Evolutionary conservation across 2,329 filamentous ascomycete species (phyloP), one percentile per base, ranked within the genome.

Genomic region (Torrubiella hemipterigena): DNA sequence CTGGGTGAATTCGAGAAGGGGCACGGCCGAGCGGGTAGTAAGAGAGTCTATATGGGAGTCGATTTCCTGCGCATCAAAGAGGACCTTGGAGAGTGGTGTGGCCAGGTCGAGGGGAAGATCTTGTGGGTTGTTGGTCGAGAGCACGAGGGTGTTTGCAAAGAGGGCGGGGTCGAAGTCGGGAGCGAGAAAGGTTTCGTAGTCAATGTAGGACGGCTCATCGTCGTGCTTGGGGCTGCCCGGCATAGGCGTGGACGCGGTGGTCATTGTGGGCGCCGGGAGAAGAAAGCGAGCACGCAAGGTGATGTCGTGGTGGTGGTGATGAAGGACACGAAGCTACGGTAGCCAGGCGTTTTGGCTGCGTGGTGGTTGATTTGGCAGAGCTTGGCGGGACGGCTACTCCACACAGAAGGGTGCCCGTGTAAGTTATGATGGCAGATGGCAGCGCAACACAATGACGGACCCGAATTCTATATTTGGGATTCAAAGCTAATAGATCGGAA

Each of bases 61-160:
- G 42, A 98, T 81, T 57, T 96, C 91, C 52, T 96, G 91, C 4
- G 91, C 79, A 56, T 98, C 91, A 58, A 98, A 98, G 6, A 96
- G 75, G 5, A 95, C 87, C 33, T 85, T 77, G 5, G 87, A 94
- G 29, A 98, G 70, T 3, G 91, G 89, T 12, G 91, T 96, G 6
- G 86, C 89, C 35, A 98, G 80, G 55, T 98, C 91, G 46, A 96
- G 73, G 6, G 85, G 81, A 2, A 79, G 79, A 58, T 96, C 91
- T 43, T 80, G 83, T 36, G 85, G 69, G 59, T 95, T 93, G 64
- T 96, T 96, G 33, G 89, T 96, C 23, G 78, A 70, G 35, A 87
- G 75, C 29, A 96, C 82, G 36, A 98, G 76, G 17, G 74, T 73
- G 55, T 96, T 95, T 45, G 91, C 89, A 50, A 96, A 95, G 12